Conservation (phyloP, 345 rosid species). For the Eucalyptus brandiana region DNA sequence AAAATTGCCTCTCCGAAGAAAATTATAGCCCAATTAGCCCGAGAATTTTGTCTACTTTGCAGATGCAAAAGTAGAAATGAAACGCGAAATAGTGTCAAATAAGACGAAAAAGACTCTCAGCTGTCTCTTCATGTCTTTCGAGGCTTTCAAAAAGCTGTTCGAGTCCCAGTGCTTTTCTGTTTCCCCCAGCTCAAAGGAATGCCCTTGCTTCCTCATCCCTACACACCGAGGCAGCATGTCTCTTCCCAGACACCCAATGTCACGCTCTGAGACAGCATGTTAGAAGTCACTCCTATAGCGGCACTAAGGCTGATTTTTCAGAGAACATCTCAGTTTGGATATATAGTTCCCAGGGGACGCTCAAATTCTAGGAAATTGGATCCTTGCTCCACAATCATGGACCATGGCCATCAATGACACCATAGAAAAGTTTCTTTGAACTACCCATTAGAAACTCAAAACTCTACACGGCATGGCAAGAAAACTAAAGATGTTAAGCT, state of each 20-base stretch:
- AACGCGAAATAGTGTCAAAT: neutral
- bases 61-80: neutral
- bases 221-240: neutral
- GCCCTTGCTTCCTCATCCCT: neutral
- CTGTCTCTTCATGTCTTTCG: neutral
- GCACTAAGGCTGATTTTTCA: neutral
- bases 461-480: neutral
- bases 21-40: neutral
- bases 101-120: neutral
- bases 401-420: conserved; percentile 92
- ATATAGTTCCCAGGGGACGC: conserved; percentile 40
- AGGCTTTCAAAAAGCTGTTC: neutral
- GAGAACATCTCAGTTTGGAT: neutral
- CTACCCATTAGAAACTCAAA: neutral
- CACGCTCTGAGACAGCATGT: neutral
- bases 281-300: neutral
- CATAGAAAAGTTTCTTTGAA: conserved; percentile 35
- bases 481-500: neutral
- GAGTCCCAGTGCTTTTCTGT: neutral
- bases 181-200: neutral
- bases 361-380: conserved; percentile 62
- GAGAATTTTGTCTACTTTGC: neutral
- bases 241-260: neutral
- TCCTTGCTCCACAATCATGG: conserved; percentile 90
- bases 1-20: neutral